phyloP scores from a whole-genome alignment of 2,329 filamentous ascomycete species.

The Pseudogymnoascus sp. region DNA sequence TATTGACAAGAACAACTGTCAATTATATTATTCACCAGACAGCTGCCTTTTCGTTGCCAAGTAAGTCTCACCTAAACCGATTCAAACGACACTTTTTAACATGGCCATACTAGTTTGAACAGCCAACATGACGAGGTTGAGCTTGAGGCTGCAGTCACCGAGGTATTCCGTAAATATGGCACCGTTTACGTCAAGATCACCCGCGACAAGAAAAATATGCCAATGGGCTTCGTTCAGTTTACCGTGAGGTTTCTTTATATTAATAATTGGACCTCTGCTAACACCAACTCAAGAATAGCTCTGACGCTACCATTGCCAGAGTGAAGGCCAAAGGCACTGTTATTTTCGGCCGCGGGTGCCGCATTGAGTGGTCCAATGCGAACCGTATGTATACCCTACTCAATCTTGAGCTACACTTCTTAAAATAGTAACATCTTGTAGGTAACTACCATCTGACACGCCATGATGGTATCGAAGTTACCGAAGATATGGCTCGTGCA shows the following conservation, averaged over 20 bases:
- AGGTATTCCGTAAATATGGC: slow-evolving; percentile 47
- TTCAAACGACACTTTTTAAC: slow-evolving; percentile 6
- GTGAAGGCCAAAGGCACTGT: slow-evolving; percentile 38
- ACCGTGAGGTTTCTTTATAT: slow-evolving; percentile 39
- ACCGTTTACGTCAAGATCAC: slow-evolving; percentile 57
- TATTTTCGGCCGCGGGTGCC: slow-evolving; percentile 50
- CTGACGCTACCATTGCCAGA: slow-evolving; percentile 44
- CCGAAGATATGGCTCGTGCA: slow-evolving; percentile 36
- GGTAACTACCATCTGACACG: slow-evolving; percentile 44
- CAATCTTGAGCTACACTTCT: background rate
- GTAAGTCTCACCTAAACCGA: slow-evolving; percentile 38
- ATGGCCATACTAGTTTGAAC: slow-evolving; percentile 39
- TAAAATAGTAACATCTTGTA: slow-evolving; percentile 22
- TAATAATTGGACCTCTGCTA: slow-evolving; percentile 16
- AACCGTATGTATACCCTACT: slow-evolving; percentile 40
- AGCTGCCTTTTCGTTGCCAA: slow-evolving; percentile 61
- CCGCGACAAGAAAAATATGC: slow-evolving; percentile 52
- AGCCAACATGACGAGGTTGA: slow-evolving; percentile 40
- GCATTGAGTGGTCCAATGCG: slow-evolving; percentile 53
- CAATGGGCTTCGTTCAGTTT: slow-evolving; percentile 58
- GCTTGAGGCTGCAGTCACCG: slow-evolving; percentile 47
- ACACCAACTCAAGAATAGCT: slow-evolving; percentile 35
- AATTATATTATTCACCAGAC: slow-evolving; percentile 35
- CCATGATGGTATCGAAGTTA: slow-evolving; percentile 32
- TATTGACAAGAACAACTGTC: slow-evolving; percentile 1